Base-by-base conservation (phyloP, 2,329 filamentous ascomycete species). In the Fusarium miscanthi region DNA sequence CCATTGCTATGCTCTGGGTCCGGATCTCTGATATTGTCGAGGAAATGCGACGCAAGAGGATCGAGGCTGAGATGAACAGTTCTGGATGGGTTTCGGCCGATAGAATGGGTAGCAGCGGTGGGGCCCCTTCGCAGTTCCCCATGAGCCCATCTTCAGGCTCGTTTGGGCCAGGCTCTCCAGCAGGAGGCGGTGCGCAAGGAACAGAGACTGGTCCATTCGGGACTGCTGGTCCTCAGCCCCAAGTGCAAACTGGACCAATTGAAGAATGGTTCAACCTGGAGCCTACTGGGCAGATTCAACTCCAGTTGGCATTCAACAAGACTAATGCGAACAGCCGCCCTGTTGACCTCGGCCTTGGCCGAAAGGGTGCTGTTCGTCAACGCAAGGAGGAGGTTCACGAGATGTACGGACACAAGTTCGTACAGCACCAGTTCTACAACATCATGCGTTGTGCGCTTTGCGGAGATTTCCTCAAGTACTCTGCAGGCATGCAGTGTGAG, bases 361-460 rank as follows among this genome's bases (percentile, higher is more conserved):
- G 96, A 80, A 97, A 98, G 84, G 96, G 95, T 79, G 96, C 96
- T 72, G 94, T 99, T 75, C 94, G 96, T 75, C 95, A 99, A 84
- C 94, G 94, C 79, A 99, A 99, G 85, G 96, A 99, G 82, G 95
- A 98, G 79, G 92, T 99, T 8, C 94, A 98, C 84, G 96, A 99
- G 85, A 97, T 98, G 87, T 98, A 97, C 81, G 96, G 96, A 53
- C 96, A 99, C 91, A 99, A 98, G 84, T 99, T 99, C 80, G 92
- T 98, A 62, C 93, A 96, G 79, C 95, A 98, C 81, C 96, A 98
- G 82, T 99, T 99, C 83, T 99, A 98, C 91, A 99, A 98, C 87
- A 98, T 99, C 80, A 99, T 99, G 96, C 95, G 96, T 70, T 99
- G 96, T 83, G 96, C 96, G 19, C 90, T 98, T 40, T 99, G 96